These are phyloP conservation scores for Malus domestica DNA, from an alignment of 306 rosid genomes.

Conservation along the genomic window ASM211411v1 NC_041792.1:27538907-27539406, in stretches of 20 bases:
- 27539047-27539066: too few relatives aligned
- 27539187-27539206: too few relatives aligned
- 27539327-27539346: constrained; percentile 35
- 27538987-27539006: not conserved
- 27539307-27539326: constrained; percentile 36
- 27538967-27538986: constrained; percentile 9
- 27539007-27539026: not conserved
- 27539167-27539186: too few relatives aligned
- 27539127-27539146: too few relatives aligned
- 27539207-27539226: too few relatives aligned
- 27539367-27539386: constrained; percentile 10
- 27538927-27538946: not conserved
- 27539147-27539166: too few relatives aligned
- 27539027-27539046: not conserved
- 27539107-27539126: too few relatives aligned
- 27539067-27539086: too few relatives aligned
- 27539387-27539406: constrained; percentile 15
- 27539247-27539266: not conserved
- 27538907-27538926: not conserved
- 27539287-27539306: constrained; percentile 16
- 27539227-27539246: too few relatives aligned
- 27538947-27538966: not conserved
- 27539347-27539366: constrained; percentile 14
- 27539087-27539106: too few relatives aligned
- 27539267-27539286: constrained; percentile 10